A percentile compares a stretch with the other conserved stretches of the same genome.
These are phyloP conservation scores for Castanea mollissima DNA, from an alignment of 306 rosid species.

Conservation along the genomic window DNA sequence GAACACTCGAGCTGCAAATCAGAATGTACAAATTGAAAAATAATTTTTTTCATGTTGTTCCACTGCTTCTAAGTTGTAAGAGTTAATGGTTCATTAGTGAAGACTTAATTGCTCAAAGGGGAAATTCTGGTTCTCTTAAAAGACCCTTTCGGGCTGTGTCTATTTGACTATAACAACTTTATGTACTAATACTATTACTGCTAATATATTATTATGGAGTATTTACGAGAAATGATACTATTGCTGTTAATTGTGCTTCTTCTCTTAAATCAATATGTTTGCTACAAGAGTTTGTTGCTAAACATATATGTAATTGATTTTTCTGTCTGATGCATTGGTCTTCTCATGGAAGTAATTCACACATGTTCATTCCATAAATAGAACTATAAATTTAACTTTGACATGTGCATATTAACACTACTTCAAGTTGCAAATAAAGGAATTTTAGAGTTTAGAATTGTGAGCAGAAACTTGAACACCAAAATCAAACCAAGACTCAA, in stretches of 20 bases:
- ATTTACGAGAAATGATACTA: background rate
- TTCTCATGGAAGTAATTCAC: too few relatives aligned
- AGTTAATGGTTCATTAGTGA: background rate
- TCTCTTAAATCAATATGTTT: background rate
- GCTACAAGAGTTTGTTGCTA: background rate
- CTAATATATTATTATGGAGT: background rate
- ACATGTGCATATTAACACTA: too few relatives aligned
- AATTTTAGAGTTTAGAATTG: too few relatives aligned
- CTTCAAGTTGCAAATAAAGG: too few relatives aligned
- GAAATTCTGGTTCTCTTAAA: too few relatives aligned
- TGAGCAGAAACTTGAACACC: background rate
- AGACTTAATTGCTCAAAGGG: background rate
- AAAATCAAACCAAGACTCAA: background rate
- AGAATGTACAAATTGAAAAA: too few relatives aligned
- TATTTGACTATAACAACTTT: background rate
- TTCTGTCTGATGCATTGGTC: background rate
- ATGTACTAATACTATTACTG: background rate
- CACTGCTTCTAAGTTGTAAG: background rate
- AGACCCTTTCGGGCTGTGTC: too few relatives aligned
- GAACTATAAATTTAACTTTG: too few relatives aligned
- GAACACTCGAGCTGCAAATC: too few relatives aligned
- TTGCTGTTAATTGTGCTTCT: background rate
- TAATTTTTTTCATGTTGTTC: background rate
- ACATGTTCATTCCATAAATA: too few relatives aligned
- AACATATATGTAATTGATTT: background rate